Percentiles rank a stretch among this genome's conserved stretches.
Evolutionary conservation across 2,329 filamentous ascomycete genomes (phyloP).

Genomic region (Chalaropsis ovoidea): DNA sequence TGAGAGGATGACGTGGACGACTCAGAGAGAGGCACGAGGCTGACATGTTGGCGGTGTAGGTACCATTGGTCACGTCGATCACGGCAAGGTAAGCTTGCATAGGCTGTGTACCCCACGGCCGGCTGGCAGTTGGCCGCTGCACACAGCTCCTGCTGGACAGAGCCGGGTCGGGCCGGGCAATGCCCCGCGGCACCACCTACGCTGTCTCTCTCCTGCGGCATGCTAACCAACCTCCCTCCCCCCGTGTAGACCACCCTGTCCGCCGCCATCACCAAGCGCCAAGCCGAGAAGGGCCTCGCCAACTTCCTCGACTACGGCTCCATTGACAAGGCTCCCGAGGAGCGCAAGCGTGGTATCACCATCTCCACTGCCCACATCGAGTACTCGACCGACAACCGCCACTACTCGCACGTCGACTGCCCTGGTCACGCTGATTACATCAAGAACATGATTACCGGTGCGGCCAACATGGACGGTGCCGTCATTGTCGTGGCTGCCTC

Average conservation of each 20-base stretch:
- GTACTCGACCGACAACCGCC: slow-evolving; percentile 84
- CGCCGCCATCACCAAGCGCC: slow-evolving; percentile 96
- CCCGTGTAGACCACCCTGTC: slow-evolving; percentile 77
- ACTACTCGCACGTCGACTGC: slow-evolving; percentile 99
- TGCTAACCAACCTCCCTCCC: slow-evolving; percentile 11
- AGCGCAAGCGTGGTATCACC: slow-evolving; percentile 99
- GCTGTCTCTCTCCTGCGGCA: neutral
- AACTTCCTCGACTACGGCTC: slow-evolving; percentile 94
- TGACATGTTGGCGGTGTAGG: slow-evolving; percentile 40
- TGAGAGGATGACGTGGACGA: neutral
- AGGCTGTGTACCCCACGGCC: too few relatives aligned
- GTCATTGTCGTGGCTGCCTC: slow-evolving; percentile 98
- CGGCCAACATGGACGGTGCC: slow-evolving; percentile 97
- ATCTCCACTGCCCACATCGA: slow-evolving; percentile 98
- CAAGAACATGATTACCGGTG: slow-evolving; percentile 99
- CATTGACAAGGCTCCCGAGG: slow-evolving; percentile 98
- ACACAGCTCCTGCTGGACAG: too few relatives aligned
- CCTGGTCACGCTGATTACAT: slow-evolving; percentile 99
- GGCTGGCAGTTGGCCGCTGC: too few relatives aligned
- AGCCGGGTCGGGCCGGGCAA: neutral
- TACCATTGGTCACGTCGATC: slow-evolving; percentile 98
- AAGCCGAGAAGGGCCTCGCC: slow-evolving; percentile 87
- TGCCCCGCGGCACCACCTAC: too few relatives aligned
- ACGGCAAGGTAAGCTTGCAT: slow-evolving; percentile 81
- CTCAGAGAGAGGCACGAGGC: slow-evolving; percentile 10